Evolutionary conservation across 2,329 filamentous ascomycete species (phyloP).

Genomic region (Fusarium sp.): DNA sequence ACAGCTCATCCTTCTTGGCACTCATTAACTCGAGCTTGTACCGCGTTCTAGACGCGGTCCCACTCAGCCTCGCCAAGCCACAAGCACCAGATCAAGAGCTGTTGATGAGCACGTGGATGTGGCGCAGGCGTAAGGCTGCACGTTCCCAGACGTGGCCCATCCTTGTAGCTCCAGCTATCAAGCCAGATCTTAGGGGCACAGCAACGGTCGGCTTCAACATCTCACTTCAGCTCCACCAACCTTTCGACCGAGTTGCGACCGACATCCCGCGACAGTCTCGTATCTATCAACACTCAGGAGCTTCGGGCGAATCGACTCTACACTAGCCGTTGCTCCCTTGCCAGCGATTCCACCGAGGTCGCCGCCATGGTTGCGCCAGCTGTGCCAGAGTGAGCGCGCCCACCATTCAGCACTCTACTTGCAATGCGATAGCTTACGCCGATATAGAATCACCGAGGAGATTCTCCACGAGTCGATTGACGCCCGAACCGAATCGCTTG

Average conservation of each 20-base stretch:
- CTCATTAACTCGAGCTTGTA: constrained; percentile 31
- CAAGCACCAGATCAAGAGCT: constrained; percentile 5
- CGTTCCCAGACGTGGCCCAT: constrained; percentile 31
- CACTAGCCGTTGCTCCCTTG: not conserved
- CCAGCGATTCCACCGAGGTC: constrained; percentile 33
- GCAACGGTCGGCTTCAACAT: constrained; percentile 34
- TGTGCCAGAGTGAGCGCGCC: constrained; percentile 75
- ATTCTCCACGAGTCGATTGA: constrained; percentile 92
- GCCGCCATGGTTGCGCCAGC: constrained; percentile 77
- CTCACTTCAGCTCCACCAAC: constrained; percentile 37
- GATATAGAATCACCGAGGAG: constrained; percentile 87
- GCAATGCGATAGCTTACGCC: constrained; percentile 38
- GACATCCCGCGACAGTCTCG: constrained; percentile 3
- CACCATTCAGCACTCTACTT: constrained; percentile 10
- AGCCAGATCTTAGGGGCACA: constrained; percentile 48
- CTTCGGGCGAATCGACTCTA: constrained; percentile 6
- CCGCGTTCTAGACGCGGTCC: constrained; percentile 44
- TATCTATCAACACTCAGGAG: constrained; percentile 1
- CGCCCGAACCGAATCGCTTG: constrained; percentile 88
- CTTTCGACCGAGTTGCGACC: constrained; percentile 22
- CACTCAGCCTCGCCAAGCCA: constrained; percentile 43
- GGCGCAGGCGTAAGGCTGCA: constrained; percentile 40
- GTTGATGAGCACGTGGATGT: constrained; percentile 40
- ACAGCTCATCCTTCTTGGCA: constrained; percentile 30
- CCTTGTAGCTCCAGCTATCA: constrained; percentile 43